phyloP scores from a whole-genome alignment of 2,329 filamentous ascomycete genomes.

The Sclerotinia trifoliorum region DNA sequence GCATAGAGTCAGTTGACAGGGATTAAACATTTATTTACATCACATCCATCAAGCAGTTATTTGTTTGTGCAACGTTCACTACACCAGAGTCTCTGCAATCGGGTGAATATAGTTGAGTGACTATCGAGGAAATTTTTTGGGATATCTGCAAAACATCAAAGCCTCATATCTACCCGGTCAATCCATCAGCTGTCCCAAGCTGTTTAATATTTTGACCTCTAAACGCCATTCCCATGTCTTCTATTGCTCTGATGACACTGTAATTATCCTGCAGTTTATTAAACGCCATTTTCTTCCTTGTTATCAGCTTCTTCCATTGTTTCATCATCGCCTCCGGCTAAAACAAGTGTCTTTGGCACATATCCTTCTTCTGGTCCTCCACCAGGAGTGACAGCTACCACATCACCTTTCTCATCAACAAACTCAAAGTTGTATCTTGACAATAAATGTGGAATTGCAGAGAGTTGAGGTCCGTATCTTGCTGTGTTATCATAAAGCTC shows the following conservation, averaged over 20 bases:
- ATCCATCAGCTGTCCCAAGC: conserved; percentile 25
- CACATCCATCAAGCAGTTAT: not conserved
- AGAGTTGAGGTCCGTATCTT: conserved; percentile 91
- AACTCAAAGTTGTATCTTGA: conserved; percentile 98
- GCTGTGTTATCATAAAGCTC: conserved; percentile 98
- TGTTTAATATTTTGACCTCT: conserved; percentile 26
- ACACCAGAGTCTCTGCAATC: too few species aligned
- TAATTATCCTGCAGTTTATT: conserved; percentile 21
- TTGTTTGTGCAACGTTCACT: not conserved
- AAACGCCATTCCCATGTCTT: conserved; percentile 29
- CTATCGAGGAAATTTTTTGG: not conserved
- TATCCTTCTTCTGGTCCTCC: conserved; percentile 55
- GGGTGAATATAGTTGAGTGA: not conserved
- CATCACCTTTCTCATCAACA: conserved; percentile 86
- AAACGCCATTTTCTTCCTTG: conserved; percentile 43
- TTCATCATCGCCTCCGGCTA: conserved; percentile 59
- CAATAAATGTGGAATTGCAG: conserved; percentile 90
- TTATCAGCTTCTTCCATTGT: conserved; percentile 52
- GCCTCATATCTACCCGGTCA: conserved; percentile 7
- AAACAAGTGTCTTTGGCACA: conserved; percentile 62
- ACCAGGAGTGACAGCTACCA: conserved; percentile 81
- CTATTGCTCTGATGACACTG: not conserved
- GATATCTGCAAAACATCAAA: conserved; percentile 2
- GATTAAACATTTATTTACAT: not conserved
- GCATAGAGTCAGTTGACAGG: not conserved